These are phyloP conservation scores for Heracleum sosnowskyi DNA, from an alignment of 129 eudicot genomes.

Conservation along the genomic window DNA sequence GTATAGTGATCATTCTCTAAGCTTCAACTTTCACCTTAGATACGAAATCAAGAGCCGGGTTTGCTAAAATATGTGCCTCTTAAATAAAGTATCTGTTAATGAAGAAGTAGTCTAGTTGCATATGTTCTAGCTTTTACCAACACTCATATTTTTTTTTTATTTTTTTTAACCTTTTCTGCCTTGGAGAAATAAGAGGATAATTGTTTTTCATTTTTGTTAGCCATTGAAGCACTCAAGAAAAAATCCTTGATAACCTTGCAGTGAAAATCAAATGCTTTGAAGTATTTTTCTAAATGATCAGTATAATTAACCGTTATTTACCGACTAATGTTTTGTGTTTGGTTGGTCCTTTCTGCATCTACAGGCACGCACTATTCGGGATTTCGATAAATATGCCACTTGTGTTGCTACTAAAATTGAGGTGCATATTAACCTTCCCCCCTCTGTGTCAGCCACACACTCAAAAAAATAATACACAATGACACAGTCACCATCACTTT, in stretches of 20 bases:
- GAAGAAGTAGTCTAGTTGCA: neutral
- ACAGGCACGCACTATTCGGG: constrained; percentile 10
- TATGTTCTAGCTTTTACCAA: neutral
- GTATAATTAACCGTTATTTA: neutral
- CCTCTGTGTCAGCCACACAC: neutral
- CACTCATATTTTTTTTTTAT: neutral
- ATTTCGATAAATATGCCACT: constrained; percentile 7
- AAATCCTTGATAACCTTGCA: neutral
- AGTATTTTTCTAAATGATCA: neutral
- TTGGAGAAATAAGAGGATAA: neutral
- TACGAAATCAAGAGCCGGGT: neutral
- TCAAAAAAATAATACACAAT: neutral
- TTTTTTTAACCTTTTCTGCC: neutral
- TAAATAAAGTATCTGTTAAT: neutral
- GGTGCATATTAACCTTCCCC: neutral
- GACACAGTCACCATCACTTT: no score
- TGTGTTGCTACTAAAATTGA: constrained; percentile 6
- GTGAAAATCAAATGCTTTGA: neutral
- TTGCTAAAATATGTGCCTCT: neutral
- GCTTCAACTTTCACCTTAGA: neutral
- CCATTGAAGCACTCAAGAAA: neutral
- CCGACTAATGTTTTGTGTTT: neutral
- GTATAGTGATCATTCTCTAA: neutral
- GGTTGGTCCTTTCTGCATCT: neutral
- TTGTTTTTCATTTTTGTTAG: neutral